Conservation (phyloP, 306 rosid genomes). For the Acacia melanoxylon region DNA sequence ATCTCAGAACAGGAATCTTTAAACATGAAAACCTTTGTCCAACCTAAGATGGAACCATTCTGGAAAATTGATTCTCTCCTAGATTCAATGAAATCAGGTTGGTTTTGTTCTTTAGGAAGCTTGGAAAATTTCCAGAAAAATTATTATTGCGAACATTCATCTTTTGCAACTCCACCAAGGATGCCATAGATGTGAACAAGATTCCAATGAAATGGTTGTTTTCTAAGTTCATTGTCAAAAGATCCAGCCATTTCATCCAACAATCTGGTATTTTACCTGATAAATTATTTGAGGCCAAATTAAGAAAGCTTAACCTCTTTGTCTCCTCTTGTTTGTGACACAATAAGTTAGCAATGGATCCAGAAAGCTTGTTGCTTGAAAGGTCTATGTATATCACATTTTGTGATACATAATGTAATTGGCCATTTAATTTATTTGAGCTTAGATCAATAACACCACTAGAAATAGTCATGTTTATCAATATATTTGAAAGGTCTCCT, state of each 20-base stretch:
- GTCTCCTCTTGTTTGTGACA: background rate
- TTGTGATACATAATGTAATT: background rate
- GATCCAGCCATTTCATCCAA: constrained; percentile 4
- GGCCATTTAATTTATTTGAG: background rate
- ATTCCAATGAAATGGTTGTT: background rate
- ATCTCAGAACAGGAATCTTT: constrained; percentile 30
- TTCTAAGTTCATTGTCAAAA: background rate
- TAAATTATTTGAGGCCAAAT: background rate
- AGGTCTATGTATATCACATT: background rate
- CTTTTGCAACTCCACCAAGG: fast-evolving
- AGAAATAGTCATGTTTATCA: background rate
- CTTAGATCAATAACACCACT: background rate
- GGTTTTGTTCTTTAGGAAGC: background rate
- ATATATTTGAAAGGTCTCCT: background rate
- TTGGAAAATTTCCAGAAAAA: background rate
- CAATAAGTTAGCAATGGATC: constrained; percentile 4
- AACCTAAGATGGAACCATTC: background rate
- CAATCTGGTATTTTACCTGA: constrained; percentile 12
- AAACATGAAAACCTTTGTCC: background rate
- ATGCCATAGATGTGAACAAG: background rate
- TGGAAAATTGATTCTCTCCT: background rate
- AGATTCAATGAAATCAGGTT: background rate
- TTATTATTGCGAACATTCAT: constrained; percentile 3
- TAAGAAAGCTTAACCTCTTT: background rate
- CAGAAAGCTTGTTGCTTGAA: background rate